phyloP scores from a whole-genome alignment of 2,329 filamentous ascomycete genomes.

The Ascochyta clinopodiicola region DNA sequence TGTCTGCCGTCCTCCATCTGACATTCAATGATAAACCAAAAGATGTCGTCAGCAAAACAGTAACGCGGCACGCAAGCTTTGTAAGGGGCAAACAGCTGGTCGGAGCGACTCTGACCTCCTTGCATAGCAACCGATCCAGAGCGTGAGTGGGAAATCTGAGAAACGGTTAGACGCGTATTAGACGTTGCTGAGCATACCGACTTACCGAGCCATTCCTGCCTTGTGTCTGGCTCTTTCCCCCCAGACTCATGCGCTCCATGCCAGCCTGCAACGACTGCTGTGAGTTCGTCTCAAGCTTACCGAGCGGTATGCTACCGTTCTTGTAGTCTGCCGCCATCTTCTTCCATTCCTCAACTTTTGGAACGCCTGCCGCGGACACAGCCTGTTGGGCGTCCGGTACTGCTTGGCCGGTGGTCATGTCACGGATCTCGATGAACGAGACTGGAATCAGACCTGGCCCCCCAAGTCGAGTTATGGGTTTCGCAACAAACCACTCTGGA shows the following conservation, averaged over 20 bases:
- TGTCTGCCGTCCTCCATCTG: slow-evolving; percentile 86
- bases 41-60: slow-evolving; percentile 96
- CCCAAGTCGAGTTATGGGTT: slow-evolving; percentile 96
- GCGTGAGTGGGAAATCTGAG: slow-evolving; percentile 42
- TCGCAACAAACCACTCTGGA: slow-evolving; percentile 98
- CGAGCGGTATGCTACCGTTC: slow-evolving; percentile 96
- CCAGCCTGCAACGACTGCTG: slow-evolving; percentile 61
- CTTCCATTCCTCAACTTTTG: slow-evolving; percentile 98
- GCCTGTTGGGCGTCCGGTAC: slow-evolving; percentile 84
- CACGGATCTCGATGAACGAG: slow-evolving; percentile 93
- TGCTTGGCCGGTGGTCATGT: slow-evolving; percentile 86
- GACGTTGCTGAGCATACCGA: slow-evolving; percentile 5
- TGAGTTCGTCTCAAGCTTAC: slow-evolving; percentile 74
- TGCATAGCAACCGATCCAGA: slow-evolving; percentile 45
- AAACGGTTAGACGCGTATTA: slow-evolving; percentile 14
- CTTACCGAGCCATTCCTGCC: slow-evolving; percentile 41
- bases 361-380: slow-evolving; percentile 86
- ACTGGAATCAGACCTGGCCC: slow-evolving; percentile 95
- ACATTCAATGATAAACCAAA: slow-evolving; percentile 97
- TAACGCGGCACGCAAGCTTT: slow-evolving; percentile 88
- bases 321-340: slow-evolving; percentile 99
- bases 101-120: slow-evolving; percentile 47
- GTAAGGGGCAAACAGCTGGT: slow-evolving; percentile 73
- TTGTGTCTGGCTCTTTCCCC: slow-evolving; percentile 44
- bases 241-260: slow-evolving; percentile 80